Evolutionary conservation across 495 filamentous ascomycete species (phyloP).

Genomic region (Lophiostoma macrostomum): DNA sequence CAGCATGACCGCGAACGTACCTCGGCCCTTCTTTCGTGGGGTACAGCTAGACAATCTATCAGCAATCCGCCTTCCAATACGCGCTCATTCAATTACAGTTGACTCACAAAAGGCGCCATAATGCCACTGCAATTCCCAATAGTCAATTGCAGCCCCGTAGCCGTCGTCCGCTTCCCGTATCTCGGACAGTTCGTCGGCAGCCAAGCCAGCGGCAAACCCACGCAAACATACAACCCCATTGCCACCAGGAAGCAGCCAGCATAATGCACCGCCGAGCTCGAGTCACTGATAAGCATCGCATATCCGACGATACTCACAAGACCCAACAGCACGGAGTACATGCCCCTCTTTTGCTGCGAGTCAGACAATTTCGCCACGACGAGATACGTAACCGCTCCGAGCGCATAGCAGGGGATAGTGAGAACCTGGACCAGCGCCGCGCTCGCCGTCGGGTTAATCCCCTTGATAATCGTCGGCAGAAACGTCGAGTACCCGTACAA

Average conservation of each 20-base stretch:
- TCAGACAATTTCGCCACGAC: constrained; percentile 60
- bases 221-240: constrained; percentile 65
- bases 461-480: constrained; percentile 72
- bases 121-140: constrained; percentile 67
- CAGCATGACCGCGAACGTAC: constrained; percentile 54
- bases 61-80: neutral
- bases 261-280: constrained; percentile 62
- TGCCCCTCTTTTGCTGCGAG: constrained; percentile 55
- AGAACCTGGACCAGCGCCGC: constrained; percentile 64
- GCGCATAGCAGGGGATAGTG: constrained; percentile 73
- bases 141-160: constrained; percentile 66
- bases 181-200: constrained; percentile 56
- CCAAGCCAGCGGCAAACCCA: constrained; percentile 71
- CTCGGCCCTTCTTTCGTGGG: constrained; percentile 44
- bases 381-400: constrained; percentile 67
- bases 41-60: constrained; percentile 35
- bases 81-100: neutral
- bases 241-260: constrained; percentile 69
- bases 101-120: constrained; percentile 64
- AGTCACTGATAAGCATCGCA: constrained; percentile 59
- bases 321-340: constrained; percentile 59
- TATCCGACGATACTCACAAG: constrained; percentile 65
- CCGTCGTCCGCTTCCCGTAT: constrained; percentile 70
- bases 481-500: constrained; percentile 77
- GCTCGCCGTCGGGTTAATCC: constrained; percentile 57